A percentile compares a stretch with the other conserved stretches of the same genome.
These are phyloP conservation scores for Cutaneotrichosporon sp. DNA, from an alignment of 1,284 basidiomycete genomes.

Conservation along the genomic window DNA sequence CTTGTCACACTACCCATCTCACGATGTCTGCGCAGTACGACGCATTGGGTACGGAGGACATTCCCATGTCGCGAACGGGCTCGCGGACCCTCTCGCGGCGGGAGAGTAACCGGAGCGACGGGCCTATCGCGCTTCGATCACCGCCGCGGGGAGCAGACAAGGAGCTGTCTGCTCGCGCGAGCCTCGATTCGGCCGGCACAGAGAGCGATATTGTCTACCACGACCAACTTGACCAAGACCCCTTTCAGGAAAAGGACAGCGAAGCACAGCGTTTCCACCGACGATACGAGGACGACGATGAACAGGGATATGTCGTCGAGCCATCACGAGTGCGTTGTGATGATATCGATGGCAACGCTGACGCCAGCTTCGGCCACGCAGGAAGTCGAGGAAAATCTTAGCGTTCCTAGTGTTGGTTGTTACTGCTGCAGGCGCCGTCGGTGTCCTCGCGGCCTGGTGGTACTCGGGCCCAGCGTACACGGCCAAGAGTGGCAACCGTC, in stretches of 20 bases:
- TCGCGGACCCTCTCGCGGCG: neutral
- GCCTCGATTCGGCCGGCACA: slow-evolving; percentile 12
- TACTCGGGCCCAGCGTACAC: slow-evolving; percentile 40
- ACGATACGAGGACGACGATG: slow-evolving; percentile 13
- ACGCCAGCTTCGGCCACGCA: slow-evolving; percentile 30
- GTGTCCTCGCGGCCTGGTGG: slow-evolving; percentile 36
- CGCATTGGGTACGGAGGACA: slow-evolving; percentile 2
- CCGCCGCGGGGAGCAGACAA: neutral
- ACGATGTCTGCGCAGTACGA: slow-evolving; percentile 14
- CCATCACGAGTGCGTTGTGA: slow-evolving; percentile 21
- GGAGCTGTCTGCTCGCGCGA: neutral
- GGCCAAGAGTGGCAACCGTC: slow-evolving; percentile 55
- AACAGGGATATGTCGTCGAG: slow-evolving; percentile 30
- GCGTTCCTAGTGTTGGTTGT: slow-evolving; percentile 39
- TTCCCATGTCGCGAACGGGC: neutral
- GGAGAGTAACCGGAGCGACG: neutral
- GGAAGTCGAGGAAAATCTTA: slow-evolving; percentile 39
- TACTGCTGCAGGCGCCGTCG: slow-evolving; percentile 34
- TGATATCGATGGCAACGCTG: neutral
- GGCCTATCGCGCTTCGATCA: neutral
- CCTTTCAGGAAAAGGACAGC: slow-evolving; percentile 40
- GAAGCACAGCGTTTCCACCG: slow-evolving; percentile 2
- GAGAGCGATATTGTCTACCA: slow-evolving; percentile 30
- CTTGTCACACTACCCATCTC: neutral
- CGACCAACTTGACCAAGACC: slow-evolving; percentile 39